Evolutionary conservation across 164 flowering plant genomes (phyloP), one percentile per base, ranked within the genome.

Genomic region (Magnolia officinalis): DNA sequence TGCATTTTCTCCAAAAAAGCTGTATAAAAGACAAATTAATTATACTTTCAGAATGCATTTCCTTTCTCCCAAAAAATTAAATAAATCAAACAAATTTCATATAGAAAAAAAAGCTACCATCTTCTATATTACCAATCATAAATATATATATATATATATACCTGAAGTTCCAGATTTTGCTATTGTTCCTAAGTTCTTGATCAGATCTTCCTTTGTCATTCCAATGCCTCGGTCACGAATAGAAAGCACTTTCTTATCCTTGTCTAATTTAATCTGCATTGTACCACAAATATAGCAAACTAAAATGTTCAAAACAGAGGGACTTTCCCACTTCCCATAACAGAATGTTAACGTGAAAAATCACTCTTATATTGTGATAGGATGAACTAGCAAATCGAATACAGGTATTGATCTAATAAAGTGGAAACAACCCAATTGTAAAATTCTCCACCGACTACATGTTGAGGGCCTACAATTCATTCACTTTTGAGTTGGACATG

Each of bases 161-260:
- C 98, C 98, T 82, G 98, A 94, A 76, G 99, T 96, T 85, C 99
- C 99, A 75, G 99, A 96, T 70, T 94, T 96, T 2, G 99, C 99
- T 26, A 96, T 96, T 70, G 99, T 96, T 67, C 99, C 99, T 80
- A 96, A 84, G 85, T 96, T 96, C 89, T 96, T 96, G 76, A 94
- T 90, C 55, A 96, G 84, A 85, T 96, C 99, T 80, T 96, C 98
- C 85, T 96, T 96, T 26, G 99, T 96, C 99, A 96, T 96, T 51
- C 99, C 99, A 29, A 94, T 88, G 83, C 99, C 99, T 78, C 93
- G 88, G 76, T 96, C 99, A 4, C 98, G 92, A 75, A 96, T 92
- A 0, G 99, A 91, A 23, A 96, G 88, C 24, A 91, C 85, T 81
- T 91, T 96, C 83, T 96, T 96, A 71, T 88, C 97, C 81, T 96